phyloP scores from a whole-genome alignment of 768 basidiomycete species.

The Rhizopogon roseolus region DNA sequence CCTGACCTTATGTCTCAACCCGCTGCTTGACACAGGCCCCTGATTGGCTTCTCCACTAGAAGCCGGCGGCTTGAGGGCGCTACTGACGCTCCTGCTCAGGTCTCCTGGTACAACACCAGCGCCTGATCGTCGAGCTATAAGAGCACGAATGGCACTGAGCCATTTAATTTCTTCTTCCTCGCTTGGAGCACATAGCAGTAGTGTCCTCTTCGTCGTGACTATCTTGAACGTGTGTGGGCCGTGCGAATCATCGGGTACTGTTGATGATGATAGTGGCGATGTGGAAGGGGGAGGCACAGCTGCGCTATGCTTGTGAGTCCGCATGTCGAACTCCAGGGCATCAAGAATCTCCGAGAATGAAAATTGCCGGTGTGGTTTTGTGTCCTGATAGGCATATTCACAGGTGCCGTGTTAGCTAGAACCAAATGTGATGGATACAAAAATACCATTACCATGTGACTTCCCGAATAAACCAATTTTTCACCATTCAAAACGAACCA shows the following conservation, averaged over 20 bases:
- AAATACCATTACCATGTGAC: slow-evolving; percentile 80
- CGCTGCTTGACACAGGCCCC: slow-evolving; percentile 23
- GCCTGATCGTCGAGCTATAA: slow-evolving; percentile 71
- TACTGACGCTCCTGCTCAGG: slow-evolving; percentile 20
- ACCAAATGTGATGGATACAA: slow-evolving; percentile 8
- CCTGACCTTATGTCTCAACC: slow-evolving; percentile 44
- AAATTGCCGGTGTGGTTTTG: slow-evolving; percentile 83
- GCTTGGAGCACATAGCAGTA: slow-evolving; percentile 86
- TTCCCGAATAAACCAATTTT: slow-evolving; percentile 81
- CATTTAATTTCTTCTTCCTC: slow-evolving; percentile 99
- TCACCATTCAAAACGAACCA: slow-evolving; percentile 96
- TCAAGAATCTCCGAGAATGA: slow-evolving; percentile 83
- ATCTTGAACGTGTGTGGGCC: slow-evolving; percentile 83
- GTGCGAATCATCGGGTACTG: slow-evolving; percentile 33
- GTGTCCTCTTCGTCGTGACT: slow-evolving; percentile 87
- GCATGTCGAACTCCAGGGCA: slow-evolving; percentile 82
- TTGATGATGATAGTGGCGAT: slow-evolving; percentile 30
- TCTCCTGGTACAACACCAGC: slow-evolving; percentile 48
- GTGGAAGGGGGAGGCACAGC: slow-evolving; percentile 26
- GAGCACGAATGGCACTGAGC: slow-evolving; percentile 90
- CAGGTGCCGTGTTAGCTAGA: slow-evolving; percentile 6
- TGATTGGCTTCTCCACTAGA: slow-evolving; percentile 14
- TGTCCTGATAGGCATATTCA: slow-evolving; percentile 54
- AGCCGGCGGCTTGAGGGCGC: slow-evolving; percentile 7
- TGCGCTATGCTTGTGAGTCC: slow-evolving; percentile 41